Evolutionary conservation across 208 protist species (phyloP).

Genomic region (Leishmania tarentolae): DNA sequence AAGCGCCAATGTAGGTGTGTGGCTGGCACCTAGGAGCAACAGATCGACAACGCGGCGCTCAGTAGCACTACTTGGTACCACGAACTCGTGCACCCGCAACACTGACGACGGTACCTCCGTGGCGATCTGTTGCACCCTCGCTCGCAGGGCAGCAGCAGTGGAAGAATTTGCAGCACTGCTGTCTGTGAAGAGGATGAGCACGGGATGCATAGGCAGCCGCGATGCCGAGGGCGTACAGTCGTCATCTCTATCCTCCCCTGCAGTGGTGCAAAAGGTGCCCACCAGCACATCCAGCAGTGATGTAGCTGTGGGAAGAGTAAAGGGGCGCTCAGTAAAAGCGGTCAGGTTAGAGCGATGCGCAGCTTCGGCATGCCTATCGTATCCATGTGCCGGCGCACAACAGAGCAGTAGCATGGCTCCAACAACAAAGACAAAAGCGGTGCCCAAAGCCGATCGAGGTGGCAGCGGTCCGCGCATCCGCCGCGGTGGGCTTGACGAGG

Average conservation of each 20-base stretch:
- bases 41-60: slow-evolving; percentile 20
- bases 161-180: not conserved
- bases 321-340: not conserved
- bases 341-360: not conserved
- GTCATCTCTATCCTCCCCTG: not conserved
- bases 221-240: not conserved
- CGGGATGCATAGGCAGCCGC: slow-evolving; percentile 8
- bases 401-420: not conserved
- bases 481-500: not conserved
- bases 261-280: not conserved
- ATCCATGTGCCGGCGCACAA: not conserved
- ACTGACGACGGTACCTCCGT: slow-evolving; percentile 14
- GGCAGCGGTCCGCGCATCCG: not conserved
- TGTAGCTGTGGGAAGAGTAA: slow-evolving; percentile 2
- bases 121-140: slow-evolving; percentile 10
- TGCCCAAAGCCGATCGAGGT: not conserved
- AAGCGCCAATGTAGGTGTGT: slow-evolving; percentile 19
- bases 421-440: not conserved
- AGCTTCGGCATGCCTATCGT: not conserved
- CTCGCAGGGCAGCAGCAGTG: not conserved
- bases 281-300: slow-evolving; percentile 7
- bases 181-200: slow-evolving; percentile 29
- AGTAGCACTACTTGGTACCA: not conserved
- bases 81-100: slow-evolving; percentile 25
- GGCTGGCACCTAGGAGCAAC: slow-evolving; percentile 12